Conservation (phyloP, 2,329 filamentous ascomycete species). For the Colletotrichum brevisporum region DNA sequence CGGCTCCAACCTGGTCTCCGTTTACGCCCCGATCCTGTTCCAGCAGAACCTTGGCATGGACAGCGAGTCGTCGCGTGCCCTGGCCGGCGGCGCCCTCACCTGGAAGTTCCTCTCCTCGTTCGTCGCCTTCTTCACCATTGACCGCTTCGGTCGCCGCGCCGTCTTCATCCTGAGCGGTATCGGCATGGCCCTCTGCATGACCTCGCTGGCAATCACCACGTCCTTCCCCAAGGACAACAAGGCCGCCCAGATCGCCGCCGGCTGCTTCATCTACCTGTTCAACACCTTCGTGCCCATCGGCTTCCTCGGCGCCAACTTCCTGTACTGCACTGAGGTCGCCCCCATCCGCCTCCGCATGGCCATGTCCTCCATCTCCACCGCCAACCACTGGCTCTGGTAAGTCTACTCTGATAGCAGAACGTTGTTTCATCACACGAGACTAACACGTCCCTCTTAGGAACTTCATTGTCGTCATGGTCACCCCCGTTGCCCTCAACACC, state of each 20-base stretch:
- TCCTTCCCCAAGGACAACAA: constrained; percentile 61
- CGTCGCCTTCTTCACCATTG: constrained; percentile 64
- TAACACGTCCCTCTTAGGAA: constrained; percentile 46
- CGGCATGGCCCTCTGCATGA: constrained; percentile 70
- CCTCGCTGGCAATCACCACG: constrained; percentile 65
- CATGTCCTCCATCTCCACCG: constrained; percentile 70
- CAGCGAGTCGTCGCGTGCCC: constrained; percentile 54
- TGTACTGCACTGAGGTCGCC: constrained; percentile 72
- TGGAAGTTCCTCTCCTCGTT: constrained; percentile 69
- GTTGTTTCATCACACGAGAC: neutral
- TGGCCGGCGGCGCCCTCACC: constrained; percentile 65
- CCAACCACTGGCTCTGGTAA: constrained; percentile 64
- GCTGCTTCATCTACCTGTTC: constrained; percentile 71
- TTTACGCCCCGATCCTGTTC: constrained; percentile 57
- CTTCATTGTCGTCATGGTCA: constrained; percentile 61
- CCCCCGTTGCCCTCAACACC: constrained; percentile 61
- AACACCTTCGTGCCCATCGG: constrained; percentile 73
- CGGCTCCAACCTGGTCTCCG: constrained; percentile 52
- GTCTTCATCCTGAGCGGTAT: constrained; percentile 66
- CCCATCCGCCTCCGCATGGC: constrained; percentile 65
- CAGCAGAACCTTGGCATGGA: constrained; percentile 57
- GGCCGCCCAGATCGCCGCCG: constrained; percentile 64
- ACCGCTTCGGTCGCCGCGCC: constrained; percentile 63
- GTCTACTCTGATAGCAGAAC: neutral
- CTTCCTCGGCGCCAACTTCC: constrained; percentile 71